These are phyloP conservation scores for Epichloe glyceriae DNA, from an alignment of 2,329 filamentous ascomycete species.

Conservation along the genomic window DNA sequence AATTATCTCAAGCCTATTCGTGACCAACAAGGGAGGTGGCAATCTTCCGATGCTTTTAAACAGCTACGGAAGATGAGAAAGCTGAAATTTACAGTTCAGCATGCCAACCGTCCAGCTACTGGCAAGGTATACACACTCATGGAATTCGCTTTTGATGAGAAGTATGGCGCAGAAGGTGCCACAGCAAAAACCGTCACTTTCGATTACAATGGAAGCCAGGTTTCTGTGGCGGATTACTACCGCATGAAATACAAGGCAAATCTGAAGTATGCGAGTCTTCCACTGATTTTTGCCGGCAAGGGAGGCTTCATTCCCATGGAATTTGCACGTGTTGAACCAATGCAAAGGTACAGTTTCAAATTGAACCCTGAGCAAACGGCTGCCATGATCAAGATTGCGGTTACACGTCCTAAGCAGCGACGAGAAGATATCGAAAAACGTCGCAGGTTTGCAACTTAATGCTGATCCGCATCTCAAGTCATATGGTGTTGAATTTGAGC, in stretches of 20 bases:
- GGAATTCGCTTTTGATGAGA: slow-evolving; percentile 33
- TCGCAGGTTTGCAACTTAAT: slow-evolving; percentile 51
- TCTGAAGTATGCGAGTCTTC: slow-evolving; percentile 35
- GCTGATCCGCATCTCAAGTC: slow-evolving; percentile 57
- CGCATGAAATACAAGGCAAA: slow-evolving; percentile 37
- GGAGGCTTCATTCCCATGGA: slow-evolving; percentile 49
- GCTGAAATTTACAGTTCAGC: slow-evolving; percentile 42
- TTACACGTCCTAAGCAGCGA: slow-evolving; percentile 61
- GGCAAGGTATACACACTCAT: slow-evolving; percentile 39
- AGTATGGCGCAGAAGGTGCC: slow-evolving; percentile 31
- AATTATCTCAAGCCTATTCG: slow-evolving; percentile 23
- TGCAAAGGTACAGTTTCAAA: slow-evolving; percentile 52
- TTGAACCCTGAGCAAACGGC: slow-evolving; percentile 53
- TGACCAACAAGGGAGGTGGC: slow-evolving; percentile 13
- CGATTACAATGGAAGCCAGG: slow-evolving; percentile 30
- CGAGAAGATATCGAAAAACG: slow-evolving; percentile 45
- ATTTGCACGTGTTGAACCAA: slow-evolving; percentile 35
- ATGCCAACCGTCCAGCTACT: slow-evolving; percentile 31
- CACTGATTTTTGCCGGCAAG: slow-evolving; percentile 44
- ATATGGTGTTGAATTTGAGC: slow-evolving; percentile 61
- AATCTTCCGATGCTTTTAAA: slow-evolving; percentile 39
- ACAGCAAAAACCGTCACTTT: slow-evolving; percentile 44
- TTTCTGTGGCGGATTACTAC: slow-evolving; percentile 43
- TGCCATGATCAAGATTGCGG: slow-evolving; percentile 87
- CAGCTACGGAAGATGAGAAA: slow-evolving; percentile 40